Evolutionary conservation across 1,139 yeast genomes (phyloP).

Genomic region (Geotrichum aggregatum): DNA sequence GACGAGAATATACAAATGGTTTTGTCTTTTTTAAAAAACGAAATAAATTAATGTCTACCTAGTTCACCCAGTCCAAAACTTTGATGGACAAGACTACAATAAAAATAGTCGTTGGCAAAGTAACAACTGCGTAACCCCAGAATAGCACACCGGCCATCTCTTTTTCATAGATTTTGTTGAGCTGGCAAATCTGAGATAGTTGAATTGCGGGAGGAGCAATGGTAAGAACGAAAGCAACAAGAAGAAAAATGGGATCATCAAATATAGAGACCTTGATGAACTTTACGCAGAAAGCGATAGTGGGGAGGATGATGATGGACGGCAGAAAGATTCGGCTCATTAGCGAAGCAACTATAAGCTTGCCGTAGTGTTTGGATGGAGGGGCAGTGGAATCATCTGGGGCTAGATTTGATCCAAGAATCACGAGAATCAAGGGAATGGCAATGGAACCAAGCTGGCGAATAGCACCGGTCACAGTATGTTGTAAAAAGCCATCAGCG

Average conservation of each 20-base stretch:
- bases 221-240: constrained; percentile 70
- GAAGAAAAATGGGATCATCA: constrained; percentile 78
- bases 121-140: constrained; percentile 77
- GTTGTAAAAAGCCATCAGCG: constrained; percentile 59
- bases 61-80: constrained; percentile 51
- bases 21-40: neutral
- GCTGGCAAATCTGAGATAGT: constrained; percentile 74
- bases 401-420: constrained; percentile 52
- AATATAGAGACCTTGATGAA: constrained; percentile 62
- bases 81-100: constrained; percentile 67
- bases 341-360: constrained; percentile 63
- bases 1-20: no score
- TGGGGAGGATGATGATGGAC: constrained; percentile 60
- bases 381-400: constrained; percentile 40
- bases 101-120: constrained; percentile 70
- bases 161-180: constrained; percentile 68
- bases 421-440: constrained; percentile 69
- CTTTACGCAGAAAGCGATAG: constrained; percentile 63
- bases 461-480: constrained; percentile 73
- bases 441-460: constrained; percentile 82
- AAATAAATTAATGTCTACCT: neutral
- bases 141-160: constrained; percentile 86
- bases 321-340: constrained; percentile 76
- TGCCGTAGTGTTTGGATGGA: constrained; percentile 52
- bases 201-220: constrained; percentile 84